phyloP scores from a whole-genome alignment of 139 green algal species.

The Zygnema cylindricum region DNA sequence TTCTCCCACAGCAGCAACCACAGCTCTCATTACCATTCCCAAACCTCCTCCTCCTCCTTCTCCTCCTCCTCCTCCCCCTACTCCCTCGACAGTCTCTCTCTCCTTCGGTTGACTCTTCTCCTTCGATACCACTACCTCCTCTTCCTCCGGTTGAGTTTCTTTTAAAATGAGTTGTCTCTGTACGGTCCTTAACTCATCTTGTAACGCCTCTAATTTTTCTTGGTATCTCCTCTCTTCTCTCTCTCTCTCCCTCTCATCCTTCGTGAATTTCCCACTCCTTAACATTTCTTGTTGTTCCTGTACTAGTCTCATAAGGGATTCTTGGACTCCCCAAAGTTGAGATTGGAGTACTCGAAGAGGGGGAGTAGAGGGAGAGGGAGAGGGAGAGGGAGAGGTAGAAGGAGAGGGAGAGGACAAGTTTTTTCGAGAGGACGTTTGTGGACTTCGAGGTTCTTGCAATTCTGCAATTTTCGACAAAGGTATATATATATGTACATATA shows the following conservation, averaged over 20 bases:
- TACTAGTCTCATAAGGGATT: conserved; percentile 22
- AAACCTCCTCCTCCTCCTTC: background rate
- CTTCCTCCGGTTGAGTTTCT: background rate
- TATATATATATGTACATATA: too few relatives aligned
- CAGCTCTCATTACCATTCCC: background rate
- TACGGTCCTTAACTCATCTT: conserved; percentile 7
- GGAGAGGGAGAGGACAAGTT: background rate
- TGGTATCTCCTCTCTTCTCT: background rate
- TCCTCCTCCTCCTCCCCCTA: background rate
- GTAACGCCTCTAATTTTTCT: background rate
- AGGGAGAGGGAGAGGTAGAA: background rate
- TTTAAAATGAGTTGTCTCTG: conserved; percentile 27
- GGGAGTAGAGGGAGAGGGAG: background rate
- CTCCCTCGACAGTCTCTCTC: background rate
- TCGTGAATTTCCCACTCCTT: background rate
- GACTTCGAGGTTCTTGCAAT: background rate
- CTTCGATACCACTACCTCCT: background rate
- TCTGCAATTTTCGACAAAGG: background rate
- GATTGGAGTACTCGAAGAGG: conserved; percentile 15
- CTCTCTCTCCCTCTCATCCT: background rate
- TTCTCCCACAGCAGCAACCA: background rate
- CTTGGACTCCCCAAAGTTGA: conserved; percentile 20
- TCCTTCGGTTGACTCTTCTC: background rate
- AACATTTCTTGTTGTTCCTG: conserved; percentile 11
- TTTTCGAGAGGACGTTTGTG: background rate